Conservation (phyloP, 75 land plant genomes). For the Pinus albicaulis region DNA sequence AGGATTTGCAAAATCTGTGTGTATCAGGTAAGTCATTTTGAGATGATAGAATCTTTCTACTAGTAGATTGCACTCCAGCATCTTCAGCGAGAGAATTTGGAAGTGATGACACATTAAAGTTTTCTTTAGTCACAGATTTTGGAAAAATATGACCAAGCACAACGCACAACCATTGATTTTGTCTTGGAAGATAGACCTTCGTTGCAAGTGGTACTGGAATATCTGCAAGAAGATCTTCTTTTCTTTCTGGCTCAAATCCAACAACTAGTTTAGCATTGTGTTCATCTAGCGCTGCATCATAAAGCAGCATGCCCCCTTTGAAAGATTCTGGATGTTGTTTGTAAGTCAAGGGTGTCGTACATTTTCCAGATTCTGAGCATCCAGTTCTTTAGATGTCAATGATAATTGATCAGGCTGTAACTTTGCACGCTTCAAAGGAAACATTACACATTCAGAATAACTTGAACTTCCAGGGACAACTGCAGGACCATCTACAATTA, state of each 20-base stretch:
- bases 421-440: conserved; percentile 31
- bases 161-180: conserved; percentile 44
- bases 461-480: conserved; percentile 15
- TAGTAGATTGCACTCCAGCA: conserved; percentile 5
- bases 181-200: conserved; percentile 60
- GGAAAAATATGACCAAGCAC: conserved; percentile 47
- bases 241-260: background rate
- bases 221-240: conserved; percentile 17
- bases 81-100: conserved; percentile 19
- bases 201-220: conserved; percentile 71
- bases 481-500: conserved; percentile 18
- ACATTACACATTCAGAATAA: conserved; percentile 18
- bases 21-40: too few relatives aligned
- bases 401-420: too few relatives aligned
- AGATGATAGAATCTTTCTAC: too few relatives aligned
- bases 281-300: conserved; percentile 28
- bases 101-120: conserved; percentile 12
- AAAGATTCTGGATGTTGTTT: conserved; percentile 32
- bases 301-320: conserved; percentile 21
- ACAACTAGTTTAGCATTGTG: conserved; percentile 17
- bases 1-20: too few relatives aligned
- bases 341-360: too few relatives aligned
- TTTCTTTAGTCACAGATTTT: conserved; percentile 32
- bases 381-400: too few relatives aligned
- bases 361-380: too few relatives aligned